Percentiles rank a stretch among this genome's conserved stretches.
phyloP scores from a whole-genome alignment of 805 yeast species.

The Yarrowia porcina region DNA sequence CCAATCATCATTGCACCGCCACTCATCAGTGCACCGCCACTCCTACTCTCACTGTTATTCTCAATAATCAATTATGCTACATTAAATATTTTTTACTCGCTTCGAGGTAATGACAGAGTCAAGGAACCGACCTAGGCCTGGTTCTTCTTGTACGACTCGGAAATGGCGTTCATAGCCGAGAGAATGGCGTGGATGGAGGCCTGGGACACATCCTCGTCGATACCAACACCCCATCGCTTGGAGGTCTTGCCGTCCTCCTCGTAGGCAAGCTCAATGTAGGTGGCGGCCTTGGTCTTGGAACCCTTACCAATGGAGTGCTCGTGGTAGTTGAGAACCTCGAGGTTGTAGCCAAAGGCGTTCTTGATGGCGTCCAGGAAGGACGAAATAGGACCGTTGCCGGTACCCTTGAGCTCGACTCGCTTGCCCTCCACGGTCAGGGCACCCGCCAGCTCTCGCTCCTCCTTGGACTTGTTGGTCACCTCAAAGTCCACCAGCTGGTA shows the following conservation, averaged over 20 bases:
- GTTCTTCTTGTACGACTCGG: background rate
- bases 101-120: too few relatives aligned
- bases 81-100: constrained; percentile 5
- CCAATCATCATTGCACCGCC: too few relatives aligned
- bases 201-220: constrained; percentile 83
- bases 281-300: constrained; percentile 68
- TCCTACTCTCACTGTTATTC: too few relatives aligned
- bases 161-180: constrained; percentile 40
- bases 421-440: constrained; percentile 49
- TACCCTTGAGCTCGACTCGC: constrained; percentile 48
- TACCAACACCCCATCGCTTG: constrained; percentile 84
- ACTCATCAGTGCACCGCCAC: too few relatives aligned
- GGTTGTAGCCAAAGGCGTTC: constrained; percentile 45
- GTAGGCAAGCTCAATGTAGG: constrained; percentile 64
- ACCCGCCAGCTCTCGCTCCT: constrained; percentile 47
- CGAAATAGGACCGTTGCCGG: constrained; percentile 82
- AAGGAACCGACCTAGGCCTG: too few relatives aligned
- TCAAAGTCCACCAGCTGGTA: constrained; percentile 48
- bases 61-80: constrained; percentile 8
- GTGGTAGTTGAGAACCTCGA: constrained; percentile 66
- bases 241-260: constrained; percentile 43
- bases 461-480: constrained; percentile 44
- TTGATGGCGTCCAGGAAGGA: constrained; percentile 64
- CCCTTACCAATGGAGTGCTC: constrained; percentile 80
- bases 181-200: constrained; percentile 64